These are phyloP conservation scores for Cnidoscolus chayamansa DNA, from an alignment of 441 rosid species.

Conservation along the genomic window DNA sequence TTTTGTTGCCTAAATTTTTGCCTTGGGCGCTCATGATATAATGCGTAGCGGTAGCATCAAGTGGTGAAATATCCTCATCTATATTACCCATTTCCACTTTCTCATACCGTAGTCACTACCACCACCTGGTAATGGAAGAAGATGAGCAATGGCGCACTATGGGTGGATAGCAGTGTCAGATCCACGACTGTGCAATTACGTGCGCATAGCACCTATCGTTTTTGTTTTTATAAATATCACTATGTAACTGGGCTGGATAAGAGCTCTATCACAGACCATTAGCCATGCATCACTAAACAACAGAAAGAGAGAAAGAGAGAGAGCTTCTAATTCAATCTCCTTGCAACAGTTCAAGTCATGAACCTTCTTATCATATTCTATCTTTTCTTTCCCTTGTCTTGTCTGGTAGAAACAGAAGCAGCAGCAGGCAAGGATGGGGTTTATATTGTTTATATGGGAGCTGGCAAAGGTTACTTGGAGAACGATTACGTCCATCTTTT, in stretches of 20 bases:
- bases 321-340: too few species aligned
- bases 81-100: conserved; percentile 17
- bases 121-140: conserved; percentile 12
- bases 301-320: background rate
- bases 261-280: background rate
- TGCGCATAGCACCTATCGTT: conserved; percentile 1
- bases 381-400: background rate
- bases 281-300: background rate
- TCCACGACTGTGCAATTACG: background rate
- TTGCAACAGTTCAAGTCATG: conserved; percentile 16
- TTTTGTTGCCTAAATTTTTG: conserved; percentile 1
- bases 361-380: background rate
- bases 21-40: background rate
- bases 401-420: background rate
- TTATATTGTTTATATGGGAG: conserved; percentile 77
- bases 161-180: conserved; percentile 24
- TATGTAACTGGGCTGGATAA: background rate
- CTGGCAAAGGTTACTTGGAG: conserved; percentile 37
- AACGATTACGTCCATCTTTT: conserved; percentile 46
- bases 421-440: conserved; percentile 31
- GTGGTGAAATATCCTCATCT: conserved; percentile 8
- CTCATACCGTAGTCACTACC: background rate
- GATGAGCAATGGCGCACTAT: conserved; percentile 31
- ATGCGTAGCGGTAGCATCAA: background rate
- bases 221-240: background rate